Conservation (phyloP, 2,329 filamentous ascomycete genomes). For the Hymenoscyphus fructigenus region DNA sequence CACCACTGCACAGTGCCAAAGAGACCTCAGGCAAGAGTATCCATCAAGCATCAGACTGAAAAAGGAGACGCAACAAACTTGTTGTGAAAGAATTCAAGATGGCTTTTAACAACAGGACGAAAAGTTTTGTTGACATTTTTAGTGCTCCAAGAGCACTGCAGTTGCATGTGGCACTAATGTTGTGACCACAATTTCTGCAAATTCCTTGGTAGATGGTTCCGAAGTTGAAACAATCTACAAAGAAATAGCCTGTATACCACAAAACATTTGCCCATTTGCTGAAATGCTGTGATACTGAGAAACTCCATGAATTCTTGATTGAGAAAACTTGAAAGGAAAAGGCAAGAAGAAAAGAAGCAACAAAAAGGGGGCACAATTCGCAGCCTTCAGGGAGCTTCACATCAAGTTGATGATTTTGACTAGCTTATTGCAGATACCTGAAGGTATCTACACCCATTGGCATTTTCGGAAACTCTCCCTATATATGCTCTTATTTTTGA, state of each 20-base stretch:
- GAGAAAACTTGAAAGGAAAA: not conserved
- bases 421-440: not conserved
- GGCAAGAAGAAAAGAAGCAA: not conserved
- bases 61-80: not conserved
- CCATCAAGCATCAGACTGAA: not conserved
- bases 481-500: not conserved
- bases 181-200: not conserved
- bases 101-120: not conserved
- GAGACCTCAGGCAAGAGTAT: not conserved
- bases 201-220: conserved; percentile 3
- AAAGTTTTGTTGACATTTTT: not conserved
- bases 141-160: not conserved
- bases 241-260: not conserved
- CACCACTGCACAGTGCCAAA: not conserved
- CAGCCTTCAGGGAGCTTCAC: not conserved
- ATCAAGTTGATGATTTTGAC: conserved; percentile 2
- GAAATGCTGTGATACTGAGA: not conserved
- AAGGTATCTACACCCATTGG: not conserved
- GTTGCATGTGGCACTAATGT: conserved; percentile 1
- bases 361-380: not conserved
- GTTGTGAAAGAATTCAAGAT: not conserved
- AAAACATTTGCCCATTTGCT: no score
- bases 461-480: not conserved
- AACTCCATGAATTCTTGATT: not conserved
- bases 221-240: not conserved